phyloP scores from a whole-genome alignment of 108 stramenopile genomes.

The Nitzschia sp. region DNA sequence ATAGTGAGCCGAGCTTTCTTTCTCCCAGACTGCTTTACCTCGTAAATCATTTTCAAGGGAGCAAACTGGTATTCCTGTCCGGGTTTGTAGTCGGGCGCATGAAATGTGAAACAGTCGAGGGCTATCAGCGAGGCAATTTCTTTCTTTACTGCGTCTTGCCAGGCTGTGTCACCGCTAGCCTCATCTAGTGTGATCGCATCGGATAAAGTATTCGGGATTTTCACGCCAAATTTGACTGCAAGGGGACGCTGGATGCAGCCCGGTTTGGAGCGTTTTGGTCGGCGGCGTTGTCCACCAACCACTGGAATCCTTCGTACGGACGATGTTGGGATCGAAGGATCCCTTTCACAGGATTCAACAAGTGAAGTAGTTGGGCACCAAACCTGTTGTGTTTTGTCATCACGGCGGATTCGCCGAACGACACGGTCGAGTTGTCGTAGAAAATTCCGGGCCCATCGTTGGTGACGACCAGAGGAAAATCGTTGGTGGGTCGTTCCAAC shows the following conservation, averaged over 20 bases:
- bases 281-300: no score
- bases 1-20: slow-evolving; percentile 42
- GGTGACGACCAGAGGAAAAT: neutral
- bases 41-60: slow-evolving; percentile 12
- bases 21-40: slow-evolving; percentile 29
- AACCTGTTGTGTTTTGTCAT: no score
- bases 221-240: slow-evolving; percentile 30
- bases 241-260: neutral
- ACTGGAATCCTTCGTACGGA: neutral
- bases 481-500: neutral
- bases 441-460: neutral
- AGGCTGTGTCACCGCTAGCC: slow-evolving; percentile 29
- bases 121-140: slow-evolving; percentile 19
- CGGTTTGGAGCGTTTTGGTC: no score
- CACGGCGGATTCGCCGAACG: neutral
- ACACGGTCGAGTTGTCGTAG: neutral
- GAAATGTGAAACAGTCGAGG: neutral
- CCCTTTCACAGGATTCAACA: neutral
- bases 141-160: slow-evolving; percentile 29
- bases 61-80: slow-evolving; percentile 6
- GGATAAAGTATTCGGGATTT: slow-evolving; percentile 27
- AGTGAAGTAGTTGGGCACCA: neutral
- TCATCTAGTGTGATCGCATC: slow-evolving; percentile 34
- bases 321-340: neutral
- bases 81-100: neutral